Evolutionary conservation across 306 rosid genomes (phyloP).

Genomic region (Malus domestica): ASM211411v1 NC_041802.1:1521001-1521500

Average conservation of each 20-base stretch:
- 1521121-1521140: constrained; percentile 10
- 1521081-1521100: not conserved
- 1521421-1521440: no score
- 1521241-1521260: not conserved
- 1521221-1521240: not conserved
- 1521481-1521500: no score
- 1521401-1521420: no score
- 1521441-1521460: no score
- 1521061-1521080: not conserved
- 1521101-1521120: not conserved
- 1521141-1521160: constrained; percentile 1
- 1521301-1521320: no score
- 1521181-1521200: not conserved
- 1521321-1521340: no score
- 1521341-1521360: no score
- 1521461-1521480: no score
- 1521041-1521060: constrained; percentile 9
- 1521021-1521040: not conserved
- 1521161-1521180: not conserved
- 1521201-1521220: not conserved
- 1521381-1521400: no score
- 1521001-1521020: constrained; percentile 4
- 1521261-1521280: not conserved
- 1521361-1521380: no score
- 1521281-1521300: not conserved